phyloP scores from a whole-genome alignment of 83 land plant genomes.

The Diphasiastrum complanatum region DNA sequence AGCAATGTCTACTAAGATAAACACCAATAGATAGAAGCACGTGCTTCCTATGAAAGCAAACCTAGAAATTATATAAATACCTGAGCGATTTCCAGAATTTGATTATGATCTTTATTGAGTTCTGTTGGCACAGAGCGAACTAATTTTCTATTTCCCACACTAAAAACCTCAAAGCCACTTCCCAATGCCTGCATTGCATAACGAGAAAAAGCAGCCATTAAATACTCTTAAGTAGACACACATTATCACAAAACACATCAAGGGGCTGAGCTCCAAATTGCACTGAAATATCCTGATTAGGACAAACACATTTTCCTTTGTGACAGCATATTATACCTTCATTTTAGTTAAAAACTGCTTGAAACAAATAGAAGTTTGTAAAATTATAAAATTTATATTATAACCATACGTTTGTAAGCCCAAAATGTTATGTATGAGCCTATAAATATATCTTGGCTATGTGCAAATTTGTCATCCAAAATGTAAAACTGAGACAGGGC shows the following conservation, averaged over 20 bases:
- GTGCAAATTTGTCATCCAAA: too few relatives aligned
- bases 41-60: neutral
- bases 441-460: too few relatives aligned
- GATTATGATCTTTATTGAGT: conserved; percentile 91
- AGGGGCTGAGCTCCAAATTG: too few relatives aligned
- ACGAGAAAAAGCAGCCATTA: too few relatives aligned
- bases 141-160: conserved; percentile 69
- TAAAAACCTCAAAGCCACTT: conserved; percentile 78
- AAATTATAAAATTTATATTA: too few relatives aligned
- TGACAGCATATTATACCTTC: too few relatives aligned
- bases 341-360: too few relatives aligned
- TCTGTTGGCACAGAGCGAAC: conserved; percentile 89
- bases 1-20: neutral
- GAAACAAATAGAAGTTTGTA: too few relatives aligned
- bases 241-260: neutral
- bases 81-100: conserved; percentile 84
- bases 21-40: neutral
- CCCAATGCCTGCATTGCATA: conserved; percentile 49
- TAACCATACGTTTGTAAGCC: neutral
- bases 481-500: too few relatives aligned
- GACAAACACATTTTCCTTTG: too few relatives aligned
- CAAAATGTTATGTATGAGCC: too few relatives aligned
- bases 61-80: conserved; percentile 25
- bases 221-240: neutral
- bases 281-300: too few relatives aligned